Conservation (phyloP, 192 early-diverging fungal species). For the Cladochytrium replicatum region DNA sequence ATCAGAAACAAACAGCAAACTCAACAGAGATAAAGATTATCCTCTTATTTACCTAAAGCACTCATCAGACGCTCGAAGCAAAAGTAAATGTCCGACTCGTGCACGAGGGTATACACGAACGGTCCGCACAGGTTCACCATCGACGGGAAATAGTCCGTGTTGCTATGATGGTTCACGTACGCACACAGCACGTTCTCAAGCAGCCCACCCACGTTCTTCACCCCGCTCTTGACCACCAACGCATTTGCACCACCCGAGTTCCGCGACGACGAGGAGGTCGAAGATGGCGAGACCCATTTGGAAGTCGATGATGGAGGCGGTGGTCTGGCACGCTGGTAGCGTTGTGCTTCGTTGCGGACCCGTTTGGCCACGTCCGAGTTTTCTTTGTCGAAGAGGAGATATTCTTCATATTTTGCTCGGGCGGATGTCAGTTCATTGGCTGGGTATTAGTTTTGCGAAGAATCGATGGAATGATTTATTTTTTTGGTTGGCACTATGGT, state of each 20-base stretch:
- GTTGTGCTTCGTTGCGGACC: constrained; percentile 54
- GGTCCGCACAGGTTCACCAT: constrained; percentile 73
- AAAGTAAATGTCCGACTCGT: constrained; percentile 71
- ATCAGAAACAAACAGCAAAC: background rate
- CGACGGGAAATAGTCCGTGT: constrained; percentile 64
- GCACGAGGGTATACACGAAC: constrained; percentile 61
- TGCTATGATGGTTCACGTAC: constrained; percentile 68
- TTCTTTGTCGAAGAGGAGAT: constrained; percentile 62
- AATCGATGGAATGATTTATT: constrained; percentile 1
- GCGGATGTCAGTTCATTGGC: constrained; percentile 58
- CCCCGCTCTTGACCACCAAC: background rate
- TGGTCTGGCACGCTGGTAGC: constrained; percentile 1
- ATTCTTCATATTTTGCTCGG: constrained; percentile 50
- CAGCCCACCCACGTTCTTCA: background rate
- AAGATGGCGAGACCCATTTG: constrained; percentile 46
- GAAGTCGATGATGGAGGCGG: constrained; percentile 11
- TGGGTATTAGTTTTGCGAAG: no score
- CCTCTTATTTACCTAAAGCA: constrained; percentile 9
- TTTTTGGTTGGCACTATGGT: background rate
- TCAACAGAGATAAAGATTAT: background rate
- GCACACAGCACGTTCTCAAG: constrained; percentile 76
- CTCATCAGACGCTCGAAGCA: constrained; percentile 72
- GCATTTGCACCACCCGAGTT: background rate
- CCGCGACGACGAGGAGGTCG: background rate
- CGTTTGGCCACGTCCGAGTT: constrained; percentile 59